Base-by-base conservation (phyloP, 169 alveolate genomes). In the Condylostoma magnum region DNA sequence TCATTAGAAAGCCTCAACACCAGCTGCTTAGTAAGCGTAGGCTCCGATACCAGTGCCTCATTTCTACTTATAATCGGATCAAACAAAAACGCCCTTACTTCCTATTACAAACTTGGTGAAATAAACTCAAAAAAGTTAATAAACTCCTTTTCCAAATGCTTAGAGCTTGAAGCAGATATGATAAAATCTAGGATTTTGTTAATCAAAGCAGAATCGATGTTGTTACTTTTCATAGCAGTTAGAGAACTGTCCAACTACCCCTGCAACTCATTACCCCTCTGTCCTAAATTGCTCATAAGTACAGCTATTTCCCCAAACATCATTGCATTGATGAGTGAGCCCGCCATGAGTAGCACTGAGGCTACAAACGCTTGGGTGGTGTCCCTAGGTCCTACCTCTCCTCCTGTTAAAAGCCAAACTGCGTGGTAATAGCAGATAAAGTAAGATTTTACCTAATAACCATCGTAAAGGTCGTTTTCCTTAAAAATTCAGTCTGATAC, bases 271-370 rank as follows among this genome's bases (percentile, higher is more conserved):
- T 52, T 50, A 22, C 46, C 37, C 25, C 69, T 68, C 31, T 60
- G 33, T 34, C 60, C 48, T 37, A 80, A 41, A 18, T 57, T 55
- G 31, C 28, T 20, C 36, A 76, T 56, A 30, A 83, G 46, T 12
- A 79, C 82, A 15, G 87, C 86, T 34, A 83, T 43, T 38, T 78
- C 78, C n/a, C 90, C 90, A 43, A 83, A 72, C n/a, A 83, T 80
- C 25, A 68, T 73, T 34, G 90, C 90, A 57, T 66, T 79, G 38
- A 76, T 57, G 25, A 83, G 37, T 5, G 87, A 75, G 31, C 85
- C 86, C 27, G 71, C 28, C 36, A 79, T 22, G 4, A 78, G 28
- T 10, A 67, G 28, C 22, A 75, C 5, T n/a, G 81, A 46, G 20
- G 65, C 33, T 25, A 75, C 46, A 2, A 52, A 27, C 12, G 67